Evolutionary conservation across 441 rosid species (phyloP), one percentile per base, ranked within the genome.

Genomic region (Mallotus japonicus): DNA sequence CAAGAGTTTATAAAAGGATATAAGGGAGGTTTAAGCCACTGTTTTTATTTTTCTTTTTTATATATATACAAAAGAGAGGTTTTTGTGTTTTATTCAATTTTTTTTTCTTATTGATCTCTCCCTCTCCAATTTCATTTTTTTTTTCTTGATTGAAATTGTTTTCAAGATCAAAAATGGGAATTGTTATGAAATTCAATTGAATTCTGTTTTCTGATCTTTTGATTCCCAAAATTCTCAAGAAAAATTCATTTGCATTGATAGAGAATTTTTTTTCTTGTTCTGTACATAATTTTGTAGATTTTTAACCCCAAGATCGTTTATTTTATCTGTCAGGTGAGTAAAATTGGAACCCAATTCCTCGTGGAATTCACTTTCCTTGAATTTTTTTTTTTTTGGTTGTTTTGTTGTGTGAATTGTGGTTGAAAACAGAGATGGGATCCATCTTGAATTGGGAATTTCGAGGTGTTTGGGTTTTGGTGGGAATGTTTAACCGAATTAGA

Each of bases 1-100:
- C 80, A 79, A 83, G 72, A 77, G 58, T 37, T 70, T 50, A 65
- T 46, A 76, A 73, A 44, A 67, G 53, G 40, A 62, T 61, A 28
- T 60, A 75, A 14, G 76, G 66, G 85, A 83, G 97, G 92, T 86
- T 92, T 88, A 81, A 84, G 90, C 77, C 73, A 24, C 85, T 75
- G 70, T 71, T 77, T 70, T 42, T 66, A 73, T 75, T 65, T 76
- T 76, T 81, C 77, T 8, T 22, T 76, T 62, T 67, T 24, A 12
- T 22, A 55, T 66, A 28, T 28, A 28, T 1, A 28, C 32, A 28
- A 28, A 28, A 28, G 3, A 28, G 32, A 28, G 32, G 32, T 28
- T 28, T 28, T 3, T 28, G 32, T 28, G 32, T 28, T 28, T 28
- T 1, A 1, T 28, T 28, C 32, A 28, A 28, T 28, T 28, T 28